Evolutionary conservation across 129 eudicot genomes (phyloP), one percentile per base, ranked within the genome.

Genomic region (Mikania micrantha): DNA sequence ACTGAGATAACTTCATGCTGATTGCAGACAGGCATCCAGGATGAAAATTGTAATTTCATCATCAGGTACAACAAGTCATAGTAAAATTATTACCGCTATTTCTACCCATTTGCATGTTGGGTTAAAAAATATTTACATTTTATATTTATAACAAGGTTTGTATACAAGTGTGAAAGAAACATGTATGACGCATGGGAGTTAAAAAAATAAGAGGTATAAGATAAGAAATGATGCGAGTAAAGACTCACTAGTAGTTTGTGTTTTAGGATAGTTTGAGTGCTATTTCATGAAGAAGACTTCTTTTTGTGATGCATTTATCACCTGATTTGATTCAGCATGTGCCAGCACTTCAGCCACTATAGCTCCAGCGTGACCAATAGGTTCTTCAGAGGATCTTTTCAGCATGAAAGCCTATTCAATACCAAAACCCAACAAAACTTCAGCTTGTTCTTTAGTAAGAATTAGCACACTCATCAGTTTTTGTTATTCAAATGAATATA

Each of bases 311-410:
- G 98, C 87, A 49, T 59, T 86, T 60, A 92, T 92, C 31, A 92
- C 84, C 8, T 84, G 85, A 72, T 66, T 92, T 11, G 95, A 81
- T 74, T 92, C 98, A 3, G 98, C 98, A 67, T 86, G 79, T 74
- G 90, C 98, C 19, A 92, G 87, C 63, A 92, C 96, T 74, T 92
- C 96, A 16, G 98, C 80, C 31, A 92, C 80, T 54, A 92, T 85
- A 15, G 96, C 86, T 25, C 96, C 94, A 2, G 98, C 98, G 76
- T 91, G 98, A 27, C 98, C 98, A 32, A 88, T 91, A 38, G 98
- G 96, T 64, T 88, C 98, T 77, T 91, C 98, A 15, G 84, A 75
- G 32, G 95, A 91, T 67, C 95, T 83, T 80, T 79, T n/a, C n/a
- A n/a, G n/a, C n/a, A n/a, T n/a, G n/a, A n/a, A n/a, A n/a, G n/a